Conservation (phyloP, 345 rosid species). For the Camelina neglecta region DNA sequence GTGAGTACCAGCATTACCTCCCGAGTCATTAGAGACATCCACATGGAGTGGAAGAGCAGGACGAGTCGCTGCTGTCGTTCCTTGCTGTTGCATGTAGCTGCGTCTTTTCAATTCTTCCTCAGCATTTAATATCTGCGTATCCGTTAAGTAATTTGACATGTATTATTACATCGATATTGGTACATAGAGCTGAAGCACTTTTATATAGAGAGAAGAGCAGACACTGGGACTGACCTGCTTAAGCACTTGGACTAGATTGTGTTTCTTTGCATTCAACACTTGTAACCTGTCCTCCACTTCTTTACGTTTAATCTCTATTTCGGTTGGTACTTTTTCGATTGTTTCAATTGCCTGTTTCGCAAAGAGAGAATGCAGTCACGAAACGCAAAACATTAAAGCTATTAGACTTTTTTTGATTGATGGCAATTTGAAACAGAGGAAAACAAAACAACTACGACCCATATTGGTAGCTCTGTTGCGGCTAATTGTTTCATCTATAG, state of each 20-base stretch:
- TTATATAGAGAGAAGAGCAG: background rate
- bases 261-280: conserved; percentile 82
- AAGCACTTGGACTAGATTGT: conserved; percentile 82
- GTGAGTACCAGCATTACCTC: conserved; percentile 63
- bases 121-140: conserved; percentile 67
- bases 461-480: background rate
- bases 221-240: conserved; percentile 63
- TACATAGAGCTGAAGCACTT: background rate
- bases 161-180: background rate
- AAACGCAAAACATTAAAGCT: background rate
- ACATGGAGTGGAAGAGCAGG: conserved; percentile 73
- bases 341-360: conserved; percentile 47
- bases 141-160: conserved; percentile 2
- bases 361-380: conserved; percentile 1
- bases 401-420: background rate
- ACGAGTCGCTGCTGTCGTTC: conserved; percentile 47
- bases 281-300: conserved; percentile 76
- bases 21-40: conserved; percentile 67
- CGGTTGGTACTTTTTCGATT: conserved; percentile 44
- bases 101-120: conserved; percentile 93
- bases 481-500: conserved; percentile 19
- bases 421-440: background rate
- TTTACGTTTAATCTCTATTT: conserved; percentile 60
- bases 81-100: conserved; percentile 53
- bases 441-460: conserved; percentile 6